phyloP scores from a whole-genome alignment of 2,329 filamentous ascomycete species.

The Hypoxylon sp. region DNA sequence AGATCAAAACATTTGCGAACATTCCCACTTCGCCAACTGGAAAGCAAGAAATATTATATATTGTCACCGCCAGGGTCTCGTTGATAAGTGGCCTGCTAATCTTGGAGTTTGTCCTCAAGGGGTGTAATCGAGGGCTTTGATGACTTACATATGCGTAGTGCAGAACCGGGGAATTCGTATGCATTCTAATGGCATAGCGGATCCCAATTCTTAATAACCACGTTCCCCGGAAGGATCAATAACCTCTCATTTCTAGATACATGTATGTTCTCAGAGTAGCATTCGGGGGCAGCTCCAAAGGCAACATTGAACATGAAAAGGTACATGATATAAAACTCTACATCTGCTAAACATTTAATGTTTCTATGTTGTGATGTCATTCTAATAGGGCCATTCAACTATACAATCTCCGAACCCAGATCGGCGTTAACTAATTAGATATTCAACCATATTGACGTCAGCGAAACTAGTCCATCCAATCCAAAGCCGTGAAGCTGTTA shows the following conservation, averaged over 20 bases:
- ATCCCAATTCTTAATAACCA: not conserved
- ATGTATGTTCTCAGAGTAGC: not conserved
- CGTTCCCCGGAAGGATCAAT: not conserved
- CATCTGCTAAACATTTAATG: not conserved
- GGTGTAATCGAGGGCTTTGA: not conserved
- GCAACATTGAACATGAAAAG: not conserved
- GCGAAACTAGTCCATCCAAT: not conserved
- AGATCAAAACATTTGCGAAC: not conserved
- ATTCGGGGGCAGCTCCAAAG: not conserved
- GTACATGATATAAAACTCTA: not conserved
- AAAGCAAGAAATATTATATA: not conserved
- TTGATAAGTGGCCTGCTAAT: not conserved
- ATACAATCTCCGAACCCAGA: not conserved
- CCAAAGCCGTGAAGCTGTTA: not conserved
- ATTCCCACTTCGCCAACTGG: not conserved
- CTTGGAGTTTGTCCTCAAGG: not conserved
- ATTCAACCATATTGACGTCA: not conserved
- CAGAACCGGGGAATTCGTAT: not conserved
- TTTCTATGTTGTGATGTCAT: not conserved
- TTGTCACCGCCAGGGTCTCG: not conserved
- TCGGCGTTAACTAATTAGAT: not conserved
- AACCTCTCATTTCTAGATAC: not conserved
- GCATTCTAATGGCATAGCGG: not conserved
- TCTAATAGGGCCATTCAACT: not conserved
- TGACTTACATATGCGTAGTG: slow-evolving; percentile 5